Base-by-base conservation (phyloP, 768 basidiomycete genomes). In the Rhizopogon vesiculosus region DNA sequence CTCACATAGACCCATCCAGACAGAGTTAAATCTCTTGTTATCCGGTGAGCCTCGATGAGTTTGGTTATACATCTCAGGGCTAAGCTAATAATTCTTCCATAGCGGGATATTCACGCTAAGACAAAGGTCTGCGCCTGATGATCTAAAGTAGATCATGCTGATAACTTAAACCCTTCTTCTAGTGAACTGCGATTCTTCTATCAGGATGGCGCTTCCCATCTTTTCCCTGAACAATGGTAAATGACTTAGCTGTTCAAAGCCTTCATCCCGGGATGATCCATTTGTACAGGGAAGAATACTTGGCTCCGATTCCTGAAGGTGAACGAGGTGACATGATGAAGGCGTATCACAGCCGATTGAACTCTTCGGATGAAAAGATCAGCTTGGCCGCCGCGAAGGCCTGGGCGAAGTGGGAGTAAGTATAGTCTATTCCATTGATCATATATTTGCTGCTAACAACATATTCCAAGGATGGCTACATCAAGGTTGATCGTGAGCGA, bases 401-500 rank as follows among this genome's bases (percentile, higher is more conserved):
- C 3, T 95, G 93, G 92, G 75, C 87, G 18, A 89, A 87, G 66
- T 96, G 91, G 90, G 93, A 95, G 91, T 91, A 62, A 65, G 91
- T 79, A 31, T 22, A 5, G 25, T 45, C 50, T n/a, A 10, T 5
- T 39, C 35, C 16, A n/a, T 43, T 25, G 25, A 25, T 1, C 61
- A 16, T 19, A 31, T 49, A 2, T 35, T 46, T 13, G 40, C 41
- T 33, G 15, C 18, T 55, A 42, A 46, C 25, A 51, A 43, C 38
- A 15, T 58, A 19, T 9, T 25, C 16, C 7, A 25, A 94, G 91
- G 70, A 93, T 95, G 91, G 74, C 78, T 39, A 96, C 93, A 3
- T 88, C 85, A 3, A 86, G 82, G 63, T 74, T 96, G 29, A 76
- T 77, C 53, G 80, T 91, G 16, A 88, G 90, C 62, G 83, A 84